These are phyloP conservation scores for Pseudogymnoascus sp. DNA, from an alignment of 2,329 filamentous ascomycete species.

Conservation along the genomic window DNA sequence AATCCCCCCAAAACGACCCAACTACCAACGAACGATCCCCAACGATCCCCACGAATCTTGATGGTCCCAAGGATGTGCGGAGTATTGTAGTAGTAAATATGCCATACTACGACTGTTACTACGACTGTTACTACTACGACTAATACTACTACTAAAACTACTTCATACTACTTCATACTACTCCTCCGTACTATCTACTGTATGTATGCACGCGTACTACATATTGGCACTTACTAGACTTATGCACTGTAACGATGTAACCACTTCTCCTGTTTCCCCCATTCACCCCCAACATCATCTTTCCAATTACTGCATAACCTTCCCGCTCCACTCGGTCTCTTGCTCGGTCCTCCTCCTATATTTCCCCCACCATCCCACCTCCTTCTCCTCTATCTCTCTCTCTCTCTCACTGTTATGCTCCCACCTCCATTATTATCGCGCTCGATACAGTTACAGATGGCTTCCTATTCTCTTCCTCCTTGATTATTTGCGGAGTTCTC, in stretches of 20 bases:
- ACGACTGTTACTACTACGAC: not conserved
- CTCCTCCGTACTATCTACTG: not conserved
- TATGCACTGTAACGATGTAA: constrained; percentile 3
- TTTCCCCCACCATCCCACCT: not conserved
- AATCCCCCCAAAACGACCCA: not conserved
- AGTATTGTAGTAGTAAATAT: not conserved
- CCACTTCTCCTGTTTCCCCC: not conserved
- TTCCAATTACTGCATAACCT: not conserved
- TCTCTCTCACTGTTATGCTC: not conserved
- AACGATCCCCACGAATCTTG: not conserved
- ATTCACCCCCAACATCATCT: not conserved
- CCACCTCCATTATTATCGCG: not conserved
- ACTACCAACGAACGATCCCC: not conserved
- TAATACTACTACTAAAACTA: not conserved
- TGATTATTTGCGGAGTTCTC: not conserved
- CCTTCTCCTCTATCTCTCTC: not conserved
- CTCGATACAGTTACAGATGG: not conserved
- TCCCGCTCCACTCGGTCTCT: not conserved
- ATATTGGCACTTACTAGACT: not conserved
- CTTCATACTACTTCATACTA: not conserved
- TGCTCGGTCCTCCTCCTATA: not conserved
- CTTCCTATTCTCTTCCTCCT: constrained; percentile 3
- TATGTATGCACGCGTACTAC: not conserved
- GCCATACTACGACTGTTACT: not conserved
- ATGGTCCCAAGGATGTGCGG: not conserved